Evolutionary conservation across 148 eudicot genomes (phyloP).

Genomic region (Persicaria maculosa): DNA sequence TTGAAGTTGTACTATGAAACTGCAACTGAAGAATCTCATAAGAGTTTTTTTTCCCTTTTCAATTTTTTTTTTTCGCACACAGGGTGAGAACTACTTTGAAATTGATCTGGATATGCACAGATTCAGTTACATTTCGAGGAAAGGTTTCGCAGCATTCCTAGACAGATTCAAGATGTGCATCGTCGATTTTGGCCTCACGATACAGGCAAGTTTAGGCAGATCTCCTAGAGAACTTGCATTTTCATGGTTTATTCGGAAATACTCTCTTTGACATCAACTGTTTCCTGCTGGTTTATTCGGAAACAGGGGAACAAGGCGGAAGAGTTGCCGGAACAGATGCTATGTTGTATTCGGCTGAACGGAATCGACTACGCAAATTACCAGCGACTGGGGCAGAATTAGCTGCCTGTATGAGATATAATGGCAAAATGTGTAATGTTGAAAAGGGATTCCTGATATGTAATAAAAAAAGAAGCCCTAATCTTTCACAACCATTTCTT

Average conservation of each 20-base stretch:
- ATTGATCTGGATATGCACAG: slow-evolving; percentile 97
- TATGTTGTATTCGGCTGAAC: slow-evolving; percentile 48
- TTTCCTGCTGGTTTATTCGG: not conserved
- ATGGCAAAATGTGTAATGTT: not conserved
- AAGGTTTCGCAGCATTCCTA: slow-evolving; percentile 79
- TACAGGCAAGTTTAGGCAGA: slow-evolving; percentile 53
- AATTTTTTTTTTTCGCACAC: slow-evolving; percentile 13
- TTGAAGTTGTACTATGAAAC: too few relatives aligned
- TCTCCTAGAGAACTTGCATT: not conserved
- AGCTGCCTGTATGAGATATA: slow-evolving; percentile 1
- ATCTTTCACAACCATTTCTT: too few relatives aligned
- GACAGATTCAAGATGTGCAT: slow-evolving; percentile 69
- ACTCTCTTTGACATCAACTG: not conserved
- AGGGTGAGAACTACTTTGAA: slow-evolving; percentile 97
- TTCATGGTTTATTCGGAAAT: not conserved
- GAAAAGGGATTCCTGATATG: not conserved
- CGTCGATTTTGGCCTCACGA: slow-evolving; percentile 88
- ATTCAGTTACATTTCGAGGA: slow-evolving; percentile 90
- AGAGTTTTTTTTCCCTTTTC: not conserved
- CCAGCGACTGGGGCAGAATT: slow-evolving; percentile 5
- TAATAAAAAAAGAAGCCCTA: not conserved
- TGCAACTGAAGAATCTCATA: too few relatives aligned
- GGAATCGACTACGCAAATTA: slow-evolving; percentile 31
- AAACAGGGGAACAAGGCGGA: slow-evolving; percentile 66
- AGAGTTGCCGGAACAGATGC: slow-evolving; percentile 62